phyloP scores from a whole-genome alignment of 2,329 filamentous ascomycete genomes.

The Fusarium sacchari region DNA sequence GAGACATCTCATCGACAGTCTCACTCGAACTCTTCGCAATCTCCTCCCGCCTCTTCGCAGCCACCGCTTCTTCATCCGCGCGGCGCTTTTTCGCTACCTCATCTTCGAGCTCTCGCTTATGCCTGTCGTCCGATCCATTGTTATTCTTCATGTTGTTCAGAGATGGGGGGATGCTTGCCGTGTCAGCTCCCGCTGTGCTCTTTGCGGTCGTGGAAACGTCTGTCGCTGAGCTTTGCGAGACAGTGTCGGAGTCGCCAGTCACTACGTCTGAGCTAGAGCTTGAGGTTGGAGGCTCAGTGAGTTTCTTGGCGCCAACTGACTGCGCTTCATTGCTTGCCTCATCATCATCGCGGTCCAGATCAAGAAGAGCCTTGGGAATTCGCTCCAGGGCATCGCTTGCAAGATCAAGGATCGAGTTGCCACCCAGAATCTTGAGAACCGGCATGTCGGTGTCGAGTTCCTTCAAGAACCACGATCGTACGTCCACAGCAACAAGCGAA shows the following conservation, averaged over 20 bases:
- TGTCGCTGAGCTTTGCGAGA: conserved; percentile 1
- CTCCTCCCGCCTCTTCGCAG: background rate
- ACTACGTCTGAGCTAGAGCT: background rate
- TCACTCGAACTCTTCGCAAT: background rate
- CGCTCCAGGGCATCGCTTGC: background rate
- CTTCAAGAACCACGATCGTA: conserved; percentile 61
- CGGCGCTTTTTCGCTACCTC: background rate
- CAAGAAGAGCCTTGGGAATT: background rate
- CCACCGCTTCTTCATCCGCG: background rate
- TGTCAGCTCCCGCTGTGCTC: background rate
- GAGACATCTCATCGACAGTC: conserved; percentile 1
- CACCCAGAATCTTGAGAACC: conserved; percentile 52
- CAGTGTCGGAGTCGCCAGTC: background rate
- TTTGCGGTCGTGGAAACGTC: background rate
- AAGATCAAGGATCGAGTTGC: conserved; percentile 23
- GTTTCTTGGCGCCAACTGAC: background rate
- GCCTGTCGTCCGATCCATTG: background rate
- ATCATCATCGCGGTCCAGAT: background rate
- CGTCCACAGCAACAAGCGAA: conserved; percentile 49
- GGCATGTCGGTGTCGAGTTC: conserved; percentile 55
- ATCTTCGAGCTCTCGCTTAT: background rate
- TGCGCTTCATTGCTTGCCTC: background rate
- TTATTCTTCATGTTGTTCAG: background rate
- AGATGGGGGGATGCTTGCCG: conserved; percentile 4
- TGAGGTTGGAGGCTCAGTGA: background rate